Conservation (phyloP, 768 basidiomycete genomes). For the Collybia mongolica region DNA sequence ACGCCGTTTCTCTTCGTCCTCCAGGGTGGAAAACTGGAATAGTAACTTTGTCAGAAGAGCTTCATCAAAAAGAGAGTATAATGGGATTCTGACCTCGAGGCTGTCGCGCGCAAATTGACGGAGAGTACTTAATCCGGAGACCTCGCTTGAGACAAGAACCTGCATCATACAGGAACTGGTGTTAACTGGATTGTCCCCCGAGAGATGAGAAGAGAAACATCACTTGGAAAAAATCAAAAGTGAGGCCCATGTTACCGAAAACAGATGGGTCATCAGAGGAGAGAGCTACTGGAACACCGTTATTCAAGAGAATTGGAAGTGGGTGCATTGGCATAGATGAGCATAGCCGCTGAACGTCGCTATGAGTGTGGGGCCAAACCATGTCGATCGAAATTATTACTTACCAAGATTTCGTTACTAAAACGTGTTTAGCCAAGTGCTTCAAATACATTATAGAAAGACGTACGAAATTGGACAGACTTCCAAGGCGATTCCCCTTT, state of each 20-base stretch:
- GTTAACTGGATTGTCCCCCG: too few relatives aligned
- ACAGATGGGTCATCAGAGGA: constrained; percentile 76
- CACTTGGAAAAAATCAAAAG: constrained; percentile 79
- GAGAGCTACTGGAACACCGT: constrained; percentile 70
- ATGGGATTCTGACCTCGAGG: constrained; percentile 42
- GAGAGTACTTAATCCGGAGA: constrained; percentile 62
- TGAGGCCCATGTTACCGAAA: constrained; percentile 77
- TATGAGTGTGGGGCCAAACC: neutral
- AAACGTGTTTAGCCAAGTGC: neutral
- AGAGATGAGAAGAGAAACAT: neutral
- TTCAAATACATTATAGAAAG: neutral
- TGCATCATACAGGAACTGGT: constrained; percentile 13
- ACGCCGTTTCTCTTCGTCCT: constrained; percentile 39
- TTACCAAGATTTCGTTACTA: constrained; percentile 71
- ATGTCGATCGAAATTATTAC: constrained; percentile 4
- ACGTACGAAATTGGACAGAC: constrained; percentile 82
- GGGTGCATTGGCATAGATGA: constrained; percentile 83
- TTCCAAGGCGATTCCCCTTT: constrained; percentile 65
- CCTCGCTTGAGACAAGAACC: constrained; percentile 69
- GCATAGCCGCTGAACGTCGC: constrained; percentile 53
- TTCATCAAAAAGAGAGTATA: neutral
- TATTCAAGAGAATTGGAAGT: constrained; percentile 66
- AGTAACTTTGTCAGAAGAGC: neutral
- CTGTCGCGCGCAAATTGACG: constrained; percentile 66
- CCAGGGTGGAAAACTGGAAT: constrained; percentile 52